Percentiles rank a stretch among this genome's conserved stretches.
These are phyloP conservation scores for Talaromyces ruber DNA, from an alignment of 495 filamentous ascomycete genomes.

Conservation along the genomic window DNA sequence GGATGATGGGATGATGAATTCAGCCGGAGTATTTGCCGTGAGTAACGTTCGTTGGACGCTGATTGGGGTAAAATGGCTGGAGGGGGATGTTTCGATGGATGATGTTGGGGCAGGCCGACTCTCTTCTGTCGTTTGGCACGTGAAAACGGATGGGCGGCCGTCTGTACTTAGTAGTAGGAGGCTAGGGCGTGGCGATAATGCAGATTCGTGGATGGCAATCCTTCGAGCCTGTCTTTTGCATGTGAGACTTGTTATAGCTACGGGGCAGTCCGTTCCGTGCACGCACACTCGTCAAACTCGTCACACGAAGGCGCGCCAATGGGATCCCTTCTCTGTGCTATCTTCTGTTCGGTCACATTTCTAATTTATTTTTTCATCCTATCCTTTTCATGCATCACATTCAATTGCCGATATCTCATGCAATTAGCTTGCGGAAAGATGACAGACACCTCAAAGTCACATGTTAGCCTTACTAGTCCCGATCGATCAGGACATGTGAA, in stretches of 20 bases:
- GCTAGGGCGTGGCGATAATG: background rate
- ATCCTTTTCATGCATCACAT: background rate
- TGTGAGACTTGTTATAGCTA: background rate
- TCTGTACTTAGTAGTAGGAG: too few relatives aligned
- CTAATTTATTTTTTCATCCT: background rate
- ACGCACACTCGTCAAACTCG: background rate
- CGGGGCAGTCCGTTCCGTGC: background rate
- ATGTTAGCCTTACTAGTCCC: too few relatives aligned
- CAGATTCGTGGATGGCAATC: background rate
- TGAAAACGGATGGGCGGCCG: background rate
- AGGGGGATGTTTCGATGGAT: background rate
- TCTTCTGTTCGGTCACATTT: background rate
- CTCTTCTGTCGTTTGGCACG: background rate
- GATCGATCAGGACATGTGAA: too few relatives aligned
- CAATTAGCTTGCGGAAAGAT: background rate
- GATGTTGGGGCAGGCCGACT: background rate
- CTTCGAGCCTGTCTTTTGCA: background rate
- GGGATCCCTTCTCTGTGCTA: background rate
- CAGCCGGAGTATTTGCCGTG: background rate
- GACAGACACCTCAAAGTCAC: too few relatives aligned
- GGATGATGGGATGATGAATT: background rate
- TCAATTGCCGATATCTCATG: background rate
- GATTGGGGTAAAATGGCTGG: background rate
- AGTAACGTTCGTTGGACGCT: background rate
- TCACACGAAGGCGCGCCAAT: background rate